Evolutionary conservation across 441 rosid species (phyloP).

Genomic region (Adansonia madagascariensis): DNA sequence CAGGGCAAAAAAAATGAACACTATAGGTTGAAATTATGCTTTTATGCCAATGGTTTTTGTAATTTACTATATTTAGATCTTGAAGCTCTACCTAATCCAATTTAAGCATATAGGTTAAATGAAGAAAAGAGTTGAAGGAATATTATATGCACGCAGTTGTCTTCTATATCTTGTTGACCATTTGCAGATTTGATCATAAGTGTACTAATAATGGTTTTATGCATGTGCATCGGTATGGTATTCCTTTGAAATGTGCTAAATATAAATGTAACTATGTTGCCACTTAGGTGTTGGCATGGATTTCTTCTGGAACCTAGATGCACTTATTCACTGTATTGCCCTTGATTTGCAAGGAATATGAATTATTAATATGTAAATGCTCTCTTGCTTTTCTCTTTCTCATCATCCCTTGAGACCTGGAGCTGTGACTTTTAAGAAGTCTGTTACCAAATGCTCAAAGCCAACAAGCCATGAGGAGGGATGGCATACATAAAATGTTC

Average conservation of each 20-base stretch:
- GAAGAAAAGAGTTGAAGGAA: neutral
- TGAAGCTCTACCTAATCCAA: slow-evolving; percentile 1
- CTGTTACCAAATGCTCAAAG: neutral
- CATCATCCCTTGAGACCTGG: slow-evolving; percentile 7
- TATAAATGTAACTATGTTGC: neutral
- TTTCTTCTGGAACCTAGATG: slow-evolving; percentile 1
- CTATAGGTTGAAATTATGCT: neutral
- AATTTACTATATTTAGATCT: neutral
- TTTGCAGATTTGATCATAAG: neutral
- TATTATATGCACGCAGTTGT: neutral
- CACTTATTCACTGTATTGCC: neutral
- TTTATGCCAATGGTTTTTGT: neutral
- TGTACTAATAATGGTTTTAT: neutral
- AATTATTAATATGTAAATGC: neutral
- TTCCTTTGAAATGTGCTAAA: slow-evolving; percentile 15
- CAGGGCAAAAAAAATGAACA: neutral
- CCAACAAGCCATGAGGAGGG: slow-evolving; percentile 2
- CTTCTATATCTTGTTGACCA: neutral
- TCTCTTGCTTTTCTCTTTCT: neutral
- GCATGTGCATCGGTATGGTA: neutral
- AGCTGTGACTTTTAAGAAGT: neutral
- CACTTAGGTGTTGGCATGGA: neutral
- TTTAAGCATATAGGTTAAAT: neutral
- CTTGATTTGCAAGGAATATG: neutral
- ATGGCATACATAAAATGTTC: neutral